Conservation (phyloP, 352 stramenopile species). For the Phytopythium oedochilum region DNA sequence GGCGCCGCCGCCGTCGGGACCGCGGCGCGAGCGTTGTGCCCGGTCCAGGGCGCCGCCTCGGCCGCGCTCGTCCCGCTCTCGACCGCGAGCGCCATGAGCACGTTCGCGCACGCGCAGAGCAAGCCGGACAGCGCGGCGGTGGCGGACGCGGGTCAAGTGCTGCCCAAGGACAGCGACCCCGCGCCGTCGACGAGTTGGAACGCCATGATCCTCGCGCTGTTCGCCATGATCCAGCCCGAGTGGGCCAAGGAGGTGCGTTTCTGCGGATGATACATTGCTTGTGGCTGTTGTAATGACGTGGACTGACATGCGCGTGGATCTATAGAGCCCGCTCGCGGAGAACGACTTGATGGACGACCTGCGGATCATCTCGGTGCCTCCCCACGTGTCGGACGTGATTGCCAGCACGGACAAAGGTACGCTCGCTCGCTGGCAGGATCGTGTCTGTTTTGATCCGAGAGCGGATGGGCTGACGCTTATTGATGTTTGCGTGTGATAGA, state of each 20-base stretch:
- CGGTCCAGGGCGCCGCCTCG: neutral
- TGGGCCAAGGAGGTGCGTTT: conserved; percentile 33
- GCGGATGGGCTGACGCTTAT: neutral
- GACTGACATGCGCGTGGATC: neutral
- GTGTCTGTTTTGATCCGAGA: neutral
- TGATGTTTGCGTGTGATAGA: conserved; percentile 11
- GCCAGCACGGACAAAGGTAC: conserved; percentile 21
- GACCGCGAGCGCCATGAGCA: conserved; percentile 11
- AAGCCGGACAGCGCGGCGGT: conserved; percentile 10
- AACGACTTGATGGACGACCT: conserved; percentile 43
- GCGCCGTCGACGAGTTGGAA: conserved; percentile 31
- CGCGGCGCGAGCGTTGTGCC: neutral
- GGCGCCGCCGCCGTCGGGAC: conserved; percentile 8
- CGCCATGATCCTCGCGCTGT: conserved; percentile 50
- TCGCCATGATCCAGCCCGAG: conserved; percentile 58
- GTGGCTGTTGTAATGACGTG: neutral
- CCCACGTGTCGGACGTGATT: conserved; percentile 49
- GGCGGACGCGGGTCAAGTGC: conserved; percentile 8
- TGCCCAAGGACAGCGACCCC: neutral
- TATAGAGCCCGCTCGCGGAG: conserved; percentile 23
- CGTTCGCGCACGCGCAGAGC: conserved; percentile 4
- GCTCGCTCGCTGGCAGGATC: neutral
- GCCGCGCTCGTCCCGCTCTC: neutral
- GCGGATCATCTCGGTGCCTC: conserved; percentile 37
- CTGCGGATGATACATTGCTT: neutral